Evolutionary conservation across 768 basidiomycete species (phyloP), one percentile per base, ranked within the genome.

Genomic region (Russula griseocarnosa): DNA sequence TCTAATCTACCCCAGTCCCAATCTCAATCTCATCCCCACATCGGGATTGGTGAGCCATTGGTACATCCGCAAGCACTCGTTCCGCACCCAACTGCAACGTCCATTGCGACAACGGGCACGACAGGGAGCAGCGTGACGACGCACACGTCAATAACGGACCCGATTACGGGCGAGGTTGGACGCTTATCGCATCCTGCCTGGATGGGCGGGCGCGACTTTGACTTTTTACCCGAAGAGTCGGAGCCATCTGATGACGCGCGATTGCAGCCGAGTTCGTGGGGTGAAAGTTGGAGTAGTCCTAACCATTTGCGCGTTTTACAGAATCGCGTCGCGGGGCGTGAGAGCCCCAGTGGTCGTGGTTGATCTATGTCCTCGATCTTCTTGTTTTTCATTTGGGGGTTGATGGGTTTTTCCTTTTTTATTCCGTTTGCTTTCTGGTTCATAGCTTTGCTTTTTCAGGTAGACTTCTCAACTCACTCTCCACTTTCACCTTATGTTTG

Each of bases 81-180:
- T 10, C 49, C 20, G 26, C 68, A 53, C 56, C 64, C 69, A 28
- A 74, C 73, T 32, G 47, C 73, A 32, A 71, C 69, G 38, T 73
- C 73, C 14, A 70, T 47, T 47, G 2, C 46, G 22, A 47, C 46
- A 22, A 47, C 72, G 24, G 57, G 44, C 11, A 46, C 42, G 52
- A 69, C 72, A 49, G 66, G 70, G 38, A 71, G 73, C 38, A 75
- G 74, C 53, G 73, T 72, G 9, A 74, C 74, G 50, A 76, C 74
- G n/a, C 68, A 67, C 44, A 62, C 60, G 26, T 67, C 71, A 3
- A 52, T 71, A 47, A 75, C 74, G 50, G 75, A 76, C 58, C 74
- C 75, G 11, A 63, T 73, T 2, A 74, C 74, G 8, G 75, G 75
- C 20, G 71, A 70, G 9, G 67, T 71, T 7, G 65, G 72, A 65